These are phyloP conservation scores for Pneumocystis sp. DNA, from an alignment of 1,139 yeast genomes.

Conservation along the genomic window DNA sequence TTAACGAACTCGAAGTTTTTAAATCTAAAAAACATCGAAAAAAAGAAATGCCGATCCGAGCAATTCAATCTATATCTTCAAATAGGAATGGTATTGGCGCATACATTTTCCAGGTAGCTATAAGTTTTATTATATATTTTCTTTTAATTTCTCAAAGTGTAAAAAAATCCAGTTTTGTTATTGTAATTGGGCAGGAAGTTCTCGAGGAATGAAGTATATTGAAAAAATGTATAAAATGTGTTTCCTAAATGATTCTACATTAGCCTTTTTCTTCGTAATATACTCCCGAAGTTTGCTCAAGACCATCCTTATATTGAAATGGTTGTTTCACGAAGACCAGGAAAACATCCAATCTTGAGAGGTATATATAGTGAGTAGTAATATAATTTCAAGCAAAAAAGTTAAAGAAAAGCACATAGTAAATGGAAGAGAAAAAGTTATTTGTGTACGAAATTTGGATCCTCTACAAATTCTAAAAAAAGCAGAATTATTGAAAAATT, in stretches of 20 bases:
- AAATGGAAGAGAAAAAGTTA: conserved; percentile 32
- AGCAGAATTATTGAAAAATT: conserved; percentile 39
- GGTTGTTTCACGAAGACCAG: conserved; percentile 50
- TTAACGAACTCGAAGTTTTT: neutral
- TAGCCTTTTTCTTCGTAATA: conserved; percentile 43
- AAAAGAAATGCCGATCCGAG: conserved; percentile 26
- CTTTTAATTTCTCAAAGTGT: conserved; percentile 28
- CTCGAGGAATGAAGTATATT: conserved; percentile 51
- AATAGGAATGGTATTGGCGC: conserved; percentile 75
- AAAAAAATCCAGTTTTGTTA: conserved; percentile 55
- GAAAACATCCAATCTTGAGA: conserved; percentile 58
- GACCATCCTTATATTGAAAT: conserved; percentile 55
- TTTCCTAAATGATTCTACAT: neutral
- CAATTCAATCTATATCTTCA: conserved; percentile 37
- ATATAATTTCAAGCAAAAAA: neutral
- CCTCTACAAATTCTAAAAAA: conserved; percentile 39
- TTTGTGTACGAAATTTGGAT: conserved; percentile 50
- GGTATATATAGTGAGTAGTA: conserved; percentile 44
- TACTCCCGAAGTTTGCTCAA: conserved; percentile 44
- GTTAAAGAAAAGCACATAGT: conserved; percentile 2
- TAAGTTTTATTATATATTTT: neutral
- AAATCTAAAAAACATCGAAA: neutral
- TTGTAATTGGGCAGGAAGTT: conserved; percentile 94
- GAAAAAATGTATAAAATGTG: neutral
- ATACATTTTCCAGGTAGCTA: conserved; percentile 40